Evolutionary conservation across 495 filamentous ascomycete species (phyloP).

Genomic region (Corynascus novoguineensis): DNA sequence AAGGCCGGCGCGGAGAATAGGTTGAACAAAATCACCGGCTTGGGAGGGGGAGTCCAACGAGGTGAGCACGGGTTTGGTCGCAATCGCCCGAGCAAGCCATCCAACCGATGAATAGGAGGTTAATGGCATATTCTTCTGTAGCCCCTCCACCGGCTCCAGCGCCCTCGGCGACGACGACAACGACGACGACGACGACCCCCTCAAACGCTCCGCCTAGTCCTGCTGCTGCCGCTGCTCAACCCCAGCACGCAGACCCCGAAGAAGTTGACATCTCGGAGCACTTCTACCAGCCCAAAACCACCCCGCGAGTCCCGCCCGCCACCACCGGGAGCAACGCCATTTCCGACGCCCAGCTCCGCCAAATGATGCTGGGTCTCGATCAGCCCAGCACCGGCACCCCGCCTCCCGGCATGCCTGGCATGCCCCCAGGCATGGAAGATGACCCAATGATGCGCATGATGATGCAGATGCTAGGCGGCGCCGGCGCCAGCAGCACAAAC

Average conservation of each 20-base stretch:
- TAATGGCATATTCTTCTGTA: too few relatives aligned
- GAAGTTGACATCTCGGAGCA: constrained; percentile 66
- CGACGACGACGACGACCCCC: constrained; percentile 1
- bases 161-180: background rate
- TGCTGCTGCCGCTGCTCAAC: constrained; percentile 11
- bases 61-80: too few relatives aligned
- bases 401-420: background rate
- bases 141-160: constrained; percentile 11
- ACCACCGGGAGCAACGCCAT: constrained; percentile 14
- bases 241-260: constrained; percentile 54
- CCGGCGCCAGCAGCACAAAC: constrained; percentile 27
- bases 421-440: constrained; percentile 18
- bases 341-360: constrained; percentile 40
- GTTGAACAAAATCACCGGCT: constrained; percentile 76
- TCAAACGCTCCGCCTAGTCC: background rate
- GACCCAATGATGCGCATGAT: constrained; percentile 34
- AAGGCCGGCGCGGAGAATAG: constrained; percentile 71
- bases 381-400: constrained; percentile 21
- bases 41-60: constrained; percentile 59
- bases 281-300: constrained; percentile 48
- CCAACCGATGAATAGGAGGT: too few relatives aligned
- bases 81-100: too few relatives aligned
- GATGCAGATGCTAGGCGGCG: constrained; percentile 30
- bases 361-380: constrained; percentile 43
- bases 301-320: constrained; percentile 20